Conservation (phyloP, 1,284 basidiomycete genomes). For the Rhodotorula sp. region DNA sequence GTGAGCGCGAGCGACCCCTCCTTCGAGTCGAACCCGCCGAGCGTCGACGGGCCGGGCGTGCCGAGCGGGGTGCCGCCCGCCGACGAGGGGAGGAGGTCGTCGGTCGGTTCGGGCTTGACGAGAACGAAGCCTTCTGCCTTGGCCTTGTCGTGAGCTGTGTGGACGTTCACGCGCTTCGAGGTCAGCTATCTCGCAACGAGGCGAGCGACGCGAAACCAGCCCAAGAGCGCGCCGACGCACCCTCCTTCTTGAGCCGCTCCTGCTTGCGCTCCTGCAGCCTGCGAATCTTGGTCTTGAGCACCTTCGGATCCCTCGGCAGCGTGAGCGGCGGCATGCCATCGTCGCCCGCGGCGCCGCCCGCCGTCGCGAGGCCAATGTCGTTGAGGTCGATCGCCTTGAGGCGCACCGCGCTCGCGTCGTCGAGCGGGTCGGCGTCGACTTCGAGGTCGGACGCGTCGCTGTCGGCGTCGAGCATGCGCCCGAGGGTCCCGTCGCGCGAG, state of each 20-base stretch:
- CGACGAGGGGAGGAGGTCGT: constrained; percentile 18
- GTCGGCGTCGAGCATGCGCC: constrained; percentile 28
- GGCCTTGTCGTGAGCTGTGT: constrained; percentile 9
- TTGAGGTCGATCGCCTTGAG: constrained; percentile 38
- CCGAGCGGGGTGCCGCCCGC: constrained; percentile 24
- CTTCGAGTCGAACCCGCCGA: constrained; percentile 36
- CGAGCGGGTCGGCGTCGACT: constrained; percentile 25
- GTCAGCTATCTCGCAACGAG: no score
- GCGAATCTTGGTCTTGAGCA: constrained; percentile 37
- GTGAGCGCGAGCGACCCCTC: constrained; percentile 27
- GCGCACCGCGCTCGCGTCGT: constrained; percentile 9
- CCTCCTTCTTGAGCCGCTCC: constrained; percentile 31
- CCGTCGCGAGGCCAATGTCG: constrained; percentile 37
- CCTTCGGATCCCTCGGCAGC: constrained; percentile 43
- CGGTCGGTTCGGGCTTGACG: constrained; percentile 32
- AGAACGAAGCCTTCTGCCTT: constrained; percentile 9
- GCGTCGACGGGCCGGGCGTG: neutral
- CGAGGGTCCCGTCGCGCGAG: constrained; percentile 32
- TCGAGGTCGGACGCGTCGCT: constrained; percentile 38
- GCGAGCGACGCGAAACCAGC: neutral
- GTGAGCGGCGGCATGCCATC: constrained; percentile 44
- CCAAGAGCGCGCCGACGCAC: constrained; percentile 1
- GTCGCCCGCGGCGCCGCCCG: constrained; percentile 16
- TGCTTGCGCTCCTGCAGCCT: constrained; percentile 33
- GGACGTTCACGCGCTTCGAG: no score